These are phyloP conservation scores for Solanum sejunctum DNA, from an alignment of 257 asterid genomes.

Conservation along the genomic window DNA sequence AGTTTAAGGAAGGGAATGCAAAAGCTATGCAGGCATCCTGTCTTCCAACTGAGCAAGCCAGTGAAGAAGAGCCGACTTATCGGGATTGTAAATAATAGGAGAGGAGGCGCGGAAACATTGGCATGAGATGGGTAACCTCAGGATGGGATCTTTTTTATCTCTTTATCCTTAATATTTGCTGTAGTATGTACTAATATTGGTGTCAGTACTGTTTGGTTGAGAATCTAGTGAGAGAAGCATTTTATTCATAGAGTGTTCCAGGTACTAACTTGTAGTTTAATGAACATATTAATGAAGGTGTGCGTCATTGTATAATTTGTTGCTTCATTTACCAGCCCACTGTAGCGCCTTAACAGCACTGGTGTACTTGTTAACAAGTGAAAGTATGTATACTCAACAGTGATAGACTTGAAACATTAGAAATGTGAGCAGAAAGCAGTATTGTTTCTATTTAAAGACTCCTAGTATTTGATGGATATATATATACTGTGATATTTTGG, in stretches of 20 bases:
- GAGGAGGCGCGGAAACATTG: slow-evolving; percentile 17
- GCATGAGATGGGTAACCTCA: not conserved
- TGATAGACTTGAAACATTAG: not conserved
- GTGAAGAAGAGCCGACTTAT: slow-evolving; percentile 24
- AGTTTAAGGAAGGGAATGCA: slow-evolving; percentile 37
- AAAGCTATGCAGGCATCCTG: slow-evolving; percentile 52
- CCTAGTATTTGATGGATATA: not conserved
- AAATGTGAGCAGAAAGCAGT: not conserved
- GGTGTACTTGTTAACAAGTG: not conserved
- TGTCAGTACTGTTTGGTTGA: not conserved
- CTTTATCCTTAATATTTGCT: not conserved
- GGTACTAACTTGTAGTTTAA: slow-evolving; percentile 6
- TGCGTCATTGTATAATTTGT: not conserved
- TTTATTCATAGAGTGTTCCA: not conserved
- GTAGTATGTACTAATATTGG: not conserved
- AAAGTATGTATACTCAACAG: not conserved
- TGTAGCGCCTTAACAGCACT: not conserved
- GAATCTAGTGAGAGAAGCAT: slow-evolving; percentile 5
- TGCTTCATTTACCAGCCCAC: not conserved
- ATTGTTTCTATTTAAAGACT: not conserved
- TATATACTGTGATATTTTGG: not conserved
- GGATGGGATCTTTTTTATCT: not conserved
- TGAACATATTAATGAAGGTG: not conserved
- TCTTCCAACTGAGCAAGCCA: slow-evolving; percentile 48
- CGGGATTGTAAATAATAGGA: slow-evolving; percentile 18